Evolutionary conservation across 768 basidiomycete species (phyloP).

Genomic region (Trametes cinnabarina): DNA sequence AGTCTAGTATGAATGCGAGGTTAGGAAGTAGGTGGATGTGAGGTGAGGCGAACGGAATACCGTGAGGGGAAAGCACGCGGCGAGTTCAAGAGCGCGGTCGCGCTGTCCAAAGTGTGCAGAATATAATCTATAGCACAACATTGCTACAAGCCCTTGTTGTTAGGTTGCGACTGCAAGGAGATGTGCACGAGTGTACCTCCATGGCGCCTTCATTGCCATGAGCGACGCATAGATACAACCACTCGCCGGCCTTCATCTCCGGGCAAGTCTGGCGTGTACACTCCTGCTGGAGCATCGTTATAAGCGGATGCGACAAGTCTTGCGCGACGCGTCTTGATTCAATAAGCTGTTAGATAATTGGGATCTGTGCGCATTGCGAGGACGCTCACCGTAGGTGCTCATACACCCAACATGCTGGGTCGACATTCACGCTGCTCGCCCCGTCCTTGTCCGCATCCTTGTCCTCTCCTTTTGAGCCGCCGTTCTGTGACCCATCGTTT

Average conservation of each 20-base stretch:
- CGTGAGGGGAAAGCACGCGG: slow-evolving; percentile 89
- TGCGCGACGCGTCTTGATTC: slow-evolving; percentile 73
- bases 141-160: slow-evolving; percentile 47
- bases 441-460: slow-evolving; percentile 34
- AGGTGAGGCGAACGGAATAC: slow-evolving; percentile 38
- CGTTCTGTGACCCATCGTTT: slow-evolving; percentile 26
- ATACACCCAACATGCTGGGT: slow-evolving; percentile 85
- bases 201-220: slow-evolving; percentile 86
- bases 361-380: background rate
- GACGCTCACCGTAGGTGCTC: slow-evolving; percentile 54
- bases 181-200: slow-evolving; percentile 55
- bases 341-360: background rate
- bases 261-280: slow-evolving; percentile 87
- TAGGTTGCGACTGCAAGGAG: background rate
- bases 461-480: slow-evolving; percentile 15
- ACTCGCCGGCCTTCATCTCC: slow-evolving; percentile 99
- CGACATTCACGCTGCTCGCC: slow-evolving; percentile 58
- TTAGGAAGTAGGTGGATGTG: slow-evolving; percentile 13
- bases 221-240: slow-evolving; percentile 94
- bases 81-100: slow-evolving; percentile 88
- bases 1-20: slow-evolving; percentile 48
- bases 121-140: slow-evolving; percentile 99
- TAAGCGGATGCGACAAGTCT: slow-evolving; percentile 82
- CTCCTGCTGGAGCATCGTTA: slow-evolving; percentile 81
- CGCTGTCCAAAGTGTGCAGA: slow-evolving; percentile 88